phyloP scores from a whole-genome alignment of 257 asterid genomes.

The Rauvolfia tetraphylla region DNA sequence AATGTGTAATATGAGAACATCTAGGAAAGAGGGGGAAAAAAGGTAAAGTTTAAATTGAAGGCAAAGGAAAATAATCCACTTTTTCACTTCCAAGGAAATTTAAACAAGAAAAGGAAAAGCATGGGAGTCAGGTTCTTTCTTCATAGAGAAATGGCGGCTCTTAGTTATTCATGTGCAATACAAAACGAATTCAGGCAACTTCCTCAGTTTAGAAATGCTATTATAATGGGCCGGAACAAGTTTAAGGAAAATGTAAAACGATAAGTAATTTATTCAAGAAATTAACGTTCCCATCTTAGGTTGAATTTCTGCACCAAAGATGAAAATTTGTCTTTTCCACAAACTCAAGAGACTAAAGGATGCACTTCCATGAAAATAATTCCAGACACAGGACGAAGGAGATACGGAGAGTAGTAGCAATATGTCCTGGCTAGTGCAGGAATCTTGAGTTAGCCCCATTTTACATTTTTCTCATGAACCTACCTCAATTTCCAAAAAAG shows the following conservation, averaged over 20 bases:
- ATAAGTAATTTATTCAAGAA: neutral
- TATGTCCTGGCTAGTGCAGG: neutral
- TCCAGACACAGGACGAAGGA: neutral
- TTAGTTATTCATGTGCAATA: too few relatives aligned
- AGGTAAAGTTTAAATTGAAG: neutral
- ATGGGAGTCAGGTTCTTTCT: too few relatives aligned
- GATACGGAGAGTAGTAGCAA: neutral
- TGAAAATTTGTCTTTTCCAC: neutral
- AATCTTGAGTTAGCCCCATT: neutral
- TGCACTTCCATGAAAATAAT: neutral
- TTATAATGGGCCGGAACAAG: neutral
- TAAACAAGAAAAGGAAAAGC: neutral
- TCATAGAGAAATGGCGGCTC: neutral
- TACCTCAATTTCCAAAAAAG: neutral
- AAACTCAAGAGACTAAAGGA: too few relatives aligned
- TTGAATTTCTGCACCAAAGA: neutral
- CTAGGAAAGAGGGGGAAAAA: neutral
- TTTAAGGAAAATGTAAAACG: neutral
- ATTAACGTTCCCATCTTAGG: neutral
- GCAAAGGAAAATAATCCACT: neutral
- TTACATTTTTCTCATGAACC: neutral
- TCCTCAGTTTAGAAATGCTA: neutral
- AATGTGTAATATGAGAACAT: neutral
- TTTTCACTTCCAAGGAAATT: too few relatives aligned
- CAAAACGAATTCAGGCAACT: neutral